Percentiles rank a stretch among this genome's conserved stretches.
Evolutionary conservation across 2,329 filamentous ascomycete genomes (phyloP).

Genomic region (Apiospora aurea): DNA sequence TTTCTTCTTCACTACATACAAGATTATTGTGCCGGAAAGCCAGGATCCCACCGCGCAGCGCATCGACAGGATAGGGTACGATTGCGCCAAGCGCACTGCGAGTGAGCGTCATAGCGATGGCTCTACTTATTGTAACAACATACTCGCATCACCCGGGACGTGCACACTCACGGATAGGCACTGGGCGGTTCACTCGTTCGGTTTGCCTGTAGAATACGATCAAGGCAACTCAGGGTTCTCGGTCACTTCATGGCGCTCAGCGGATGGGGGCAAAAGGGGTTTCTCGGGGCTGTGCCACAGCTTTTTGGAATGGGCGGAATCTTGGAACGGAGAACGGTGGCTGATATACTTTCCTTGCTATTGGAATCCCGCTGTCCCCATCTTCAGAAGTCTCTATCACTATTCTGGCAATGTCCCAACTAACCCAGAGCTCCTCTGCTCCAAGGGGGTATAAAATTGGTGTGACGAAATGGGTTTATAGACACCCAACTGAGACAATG

Average conservation of each 20-base stretch:
- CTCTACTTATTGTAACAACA: constrained; percentile 37
- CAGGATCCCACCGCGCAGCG: constrained; percentile 38
- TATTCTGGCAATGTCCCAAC: background rate
- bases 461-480: background rate
- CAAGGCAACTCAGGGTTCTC: constrained; percentile 17
- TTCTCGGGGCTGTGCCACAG: background rate
- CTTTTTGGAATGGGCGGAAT: background rate
- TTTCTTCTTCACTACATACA: constrained; percentile 28
- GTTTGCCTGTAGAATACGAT: constrained; percentile 2
- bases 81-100: constrained; percentile 39
- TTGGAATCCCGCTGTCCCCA: background rate
- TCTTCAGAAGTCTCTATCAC: background rate
- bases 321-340: background rate
- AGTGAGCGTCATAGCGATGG: constrained; percentile 34
- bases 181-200: constrained; percentile 23
- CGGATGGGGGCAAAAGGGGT: background rate
- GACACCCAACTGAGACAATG: background rate
- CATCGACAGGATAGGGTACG: constrained; percentile 39
- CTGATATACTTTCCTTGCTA: constrained; percentile 12
- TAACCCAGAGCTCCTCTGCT: background rate
- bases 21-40: constrained; percentile 30
- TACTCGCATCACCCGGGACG: constrained; percentile 21
- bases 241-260: constrained; percentile 11
- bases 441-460: background rate
- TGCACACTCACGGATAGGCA: constrained; percentile 15